Base-by-base conservation (phyloP, 257 asterid genomes). In the Solanum sejunctum region DNA sequence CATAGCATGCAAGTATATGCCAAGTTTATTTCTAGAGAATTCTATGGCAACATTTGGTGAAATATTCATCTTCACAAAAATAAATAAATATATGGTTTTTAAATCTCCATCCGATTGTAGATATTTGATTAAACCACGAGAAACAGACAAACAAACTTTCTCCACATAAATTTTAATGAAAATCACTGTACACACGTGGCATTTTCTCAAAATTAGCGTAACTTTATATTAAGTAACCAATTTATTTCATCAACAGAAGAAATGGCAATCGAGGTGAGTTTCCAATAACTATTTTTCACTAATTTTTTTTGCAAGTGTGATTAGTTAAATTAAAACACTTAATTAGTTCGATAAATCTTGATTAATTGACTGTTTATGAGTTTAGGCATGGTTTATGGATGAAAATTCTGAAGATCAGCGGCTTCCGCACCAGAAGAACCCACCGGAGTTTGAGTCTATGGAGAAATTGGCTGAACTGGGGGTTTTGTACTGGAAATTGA, bases 321-420 rank as follows among this genome's bases (percentile, higher is more conserved):
- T 64, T 23, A 12, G 67, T 36, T 16, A 67, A 67, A 17, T 2
- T 8, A 69, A 36, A 17, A 17, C 12, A 69, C 23, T 36, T 16
- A 69, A 69, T 9, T 9, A 36, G 23, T 17, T 57, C 2, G 9
- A 16, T 36, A 36, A 36, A 69, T 17, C 39, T 10, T 47, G 20
- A 45, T 70, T 28, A 26, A 32, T 52, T 8, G 28, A 58, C 13
- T 75, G 32, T 15, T n/a, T 55, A 36, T 13, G 18, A 49, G 28
- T 71, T 8, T 55, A 95, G 98, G 97, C 98, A 36, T 95, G 98
- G 98, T 89, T 93, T 80, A 93, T 93, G 96, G 89, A 90, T 89
- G 97, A 92, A 87, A 90, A 82, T 77, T 91, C 84, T 18, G 94
- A 89, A 32, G 98, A 95, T 90, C 98, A 95, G 63, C 89, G 97